Evolutionary conservation across 2,329 filamentous ascomycete genomes (phyloP).

Genomic region (Biscogniauxia sp.): DNA sequence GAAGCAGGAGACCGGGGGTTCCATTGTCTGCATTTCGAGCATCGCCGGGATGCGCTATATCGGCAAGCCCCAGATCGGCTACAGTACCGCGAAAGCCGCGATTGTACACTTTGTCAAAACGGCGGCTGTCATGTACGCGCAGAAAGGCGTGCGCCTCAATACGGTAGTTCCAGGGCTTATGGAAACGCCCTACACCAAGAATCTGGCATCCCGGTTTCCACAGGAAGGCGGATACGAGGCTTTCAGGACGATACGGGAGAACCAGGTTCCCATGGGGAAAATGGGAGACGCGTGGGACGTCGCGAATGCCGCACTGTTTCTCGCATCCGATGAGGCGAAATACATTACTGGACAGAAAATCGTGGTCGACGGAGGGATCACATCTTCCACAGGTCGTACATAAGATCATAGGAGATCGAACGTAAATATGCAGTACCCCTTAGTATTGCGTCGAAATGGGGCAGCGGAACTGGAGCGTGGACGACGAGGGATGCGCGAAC

Average conservation of each 20-base stretch:
- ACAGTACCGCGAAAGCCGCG: slow-evolving; percentile 40
- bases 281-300: slow-evolving; percentile 62
- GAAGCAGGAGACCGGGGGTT: slow-evolving; percentile 38
- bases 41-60: slow-evolving; percentile 53
- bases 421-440: too few relatives aligned
- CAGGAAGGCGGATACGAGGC: slow-evolving; percentile 44
- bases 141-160: slow-evolving; percentile 48
- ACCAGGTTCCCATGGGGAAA: slow-evolving; percentile 55
- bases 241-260: slow-evolving; percentile 50
- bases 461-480: too few relatives aligned
- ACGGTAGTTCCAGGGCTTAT: slow-evolving; percentile 56
- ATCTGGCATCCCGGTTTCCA: slow-evolving; percentile 44
- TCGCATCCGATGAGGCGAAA: slow-evolving; percentile 55
- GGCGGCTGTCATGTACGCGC: slow-evolving; percentile 49
- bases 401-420: not conserved
- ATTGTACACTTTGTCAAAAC: slow-evolving; percentile 50
- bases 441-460: too few relatives aligned
- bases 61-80: slow-evolving; percentile 46
- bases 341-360: slow-evolving; percentile 60
- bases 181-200: slow-evolving; percentile 50
- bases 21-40: slow-evolving; percentile 47
- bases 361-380: slow-evolving; percentile 47
- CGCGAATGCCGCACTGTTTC: slow-evolving; percentile 53
- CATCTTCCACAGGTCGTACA: slow-evolving; percentile 35
- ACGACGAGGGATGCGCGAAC: too few relatives aligned